Base-by-base conservation (phyloP, 1,139 yeast species). In the Yamadazyma mexicana region DNA sequence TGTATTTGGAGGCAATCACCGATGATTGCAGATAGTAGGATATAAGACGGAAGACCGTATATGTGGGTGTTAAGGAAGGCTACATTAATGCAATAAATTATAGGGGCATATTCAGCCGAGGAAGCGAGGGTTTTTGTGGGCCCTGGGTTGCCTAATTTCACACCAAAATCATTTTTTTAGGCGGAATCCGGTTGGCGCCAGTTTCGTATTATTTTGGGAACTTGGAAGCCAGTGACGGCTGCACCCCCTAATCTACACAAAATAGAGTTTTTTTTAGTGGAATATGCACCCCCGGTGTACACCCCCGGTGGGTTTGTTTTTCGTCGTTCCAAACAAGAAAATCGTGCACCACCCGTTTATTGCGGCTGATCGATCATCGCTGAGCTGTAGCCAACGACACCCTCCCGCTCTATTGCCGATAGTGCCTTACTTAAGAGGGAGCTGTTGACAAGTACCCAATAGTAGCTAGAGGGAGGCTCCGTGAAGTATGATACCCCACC, bases 291-390 rank as follows among this genome's bases (percentile, higher is more conserved):
- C 31, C 22, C 22, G 8, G 22, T 20, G 8, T 28, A 11, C 31
- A 28, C 31, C 31, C 31, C 31, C 20, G 6, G 29, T 28, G 9
- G 29, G 16, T 28, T 14, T 17, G 30, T 27, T 12, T 27, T 6
- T 7, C n/a, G 30, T n/a, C 4, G n/a, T n/a, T n/a, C n/a, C n/a
- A n/a, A n/a, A n/a, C 30, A 5, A 5, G 10, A 16, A 7, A 5
- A 17, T 27, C 16, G 30, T 27, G 16, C 17, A 5, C 17, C 16
- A 16, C 10, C 30, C 30, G 17, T 5, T n/a, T 12, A 28, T 28
- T 28, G 31, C 31, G 31, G 31, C 31, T 28, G 31, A 28, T 28
- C 30, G 30, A 27, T 27, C 17, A 15, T 27, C 9, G 9, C 17
- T 5, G n/a, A 7, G 14, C 7, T 6, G 27, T 24, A 24, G 14